Percentiles rank a stretch among this genome's conserved stretches.
Conservation (phyloP, 2,329 filamentous ascomycete species). For the Fusarium sp. region DNA sequence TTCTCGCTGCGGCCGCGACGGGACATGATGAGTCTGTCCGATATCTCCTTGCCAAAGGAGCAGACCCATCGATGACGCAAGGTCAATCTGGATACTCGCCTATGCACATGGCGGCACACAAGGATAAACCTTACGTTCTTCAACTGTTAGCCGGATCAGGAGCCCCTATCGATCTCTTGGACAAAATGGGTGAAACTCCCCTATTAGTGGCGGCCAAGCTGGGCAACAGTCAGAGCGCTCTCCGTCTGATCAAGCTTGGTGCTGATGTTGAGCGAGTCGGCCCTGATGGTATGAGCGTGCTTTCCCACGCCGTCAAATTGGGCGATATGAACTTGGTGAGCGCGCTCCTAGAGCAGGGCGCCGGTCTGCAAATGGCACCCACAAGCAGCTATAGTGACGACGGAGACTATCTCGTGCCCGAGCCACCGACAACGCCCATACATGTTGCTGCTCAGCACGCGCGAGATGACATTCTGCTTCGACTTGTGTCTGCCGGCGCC, state of each 20-base stretch:
- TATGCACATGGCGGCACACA: conserved; percentile 47
- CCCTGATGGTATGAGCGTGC: conserved; percentile 45
- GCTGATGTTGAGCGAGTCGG: conserved; percentile 44
- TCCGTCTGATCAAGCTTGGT: conserved; percentile 41
- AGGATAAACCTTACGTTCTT: conserved; percentile 42
- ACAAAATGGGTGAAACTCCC: conserved; percentile 44
- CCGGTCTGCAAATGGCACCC: conserved; percentile 31
- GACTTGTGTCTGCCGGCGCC: conserved; percentile 42
- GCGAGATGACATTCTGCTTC: conserved; percentile 43
- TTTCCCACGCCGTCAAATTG: conserved; percentile 45
- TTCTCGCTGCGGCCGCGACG: conserved; percentile 43
- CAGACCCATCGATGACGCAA: conserved; percentile 38
- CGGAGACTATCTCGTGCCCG: conserved; percentile 41
- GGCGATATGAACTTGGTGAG: conserved; percentile 41
- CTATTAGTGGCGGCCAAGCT: conserved; percentile 46
- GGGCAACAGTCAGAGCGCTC: conserved; percentile 40
- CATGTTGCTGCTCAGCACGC: conserved; percentile 45
- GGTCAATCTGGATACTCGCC: conserved; percentile 43
- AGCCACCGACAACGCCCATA: conserved; percentile 44
- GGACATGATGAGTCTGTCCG: conserved; percentile 46
- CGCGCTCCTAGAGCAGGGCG: conserved; percentile 40
- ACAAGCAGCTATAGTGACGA: conserved; percentile 14
- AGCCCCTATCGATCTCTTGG: conserved; percentile 39
- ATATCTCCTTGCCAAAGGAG: conserved; percentile 44
- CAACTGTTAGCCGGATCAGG: conserved; percentile 40